Base-by-base conservation (phyloP, 2,329 filamentous ascomycete genomes). In the Ophiosphaerella herpotricha region DNA sequence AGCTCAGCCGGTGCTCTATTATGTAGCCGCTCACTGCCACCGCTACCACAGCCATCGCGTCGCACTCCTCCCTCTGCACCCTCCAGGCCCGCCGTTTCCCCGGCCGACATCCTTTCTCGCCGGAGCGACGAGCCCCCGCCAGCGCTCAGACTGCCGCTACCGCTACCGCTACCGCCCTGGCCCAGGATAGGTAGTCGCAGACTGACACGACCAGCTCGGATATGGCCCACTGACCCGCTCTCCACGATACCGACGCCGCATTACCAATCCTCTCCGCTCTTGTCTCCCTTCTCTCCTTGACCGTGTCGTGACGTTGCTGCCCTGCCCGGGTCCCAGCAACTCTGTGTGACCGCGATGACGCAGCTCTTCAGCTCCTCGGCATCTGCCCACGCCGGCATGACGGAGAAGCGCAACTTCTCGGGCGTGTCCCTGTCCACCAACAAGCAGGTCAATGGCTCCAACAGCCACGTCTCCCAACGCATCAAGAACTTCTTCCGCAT, bases 401-500 rank as follows among this genome's bases (percentile, higher is more conserved):
- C 73, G 36, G 75, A 77, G 65, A 80, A 80, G 72, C 74, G 78
- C 55, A 74, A 75, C 64, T 80, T 80, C 66, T 77, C 75, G 50
- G 77, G 78, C 66, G 63, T 74, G 50, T 68, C 74, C 52, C 61
- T 78, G 52, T 74, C 74, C 42, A 69, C 70, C 45, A 81, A 80
- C 67, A 76, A 76, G 66, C 75, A 75, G 44, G 67, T 77, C 65
- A 78, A 77, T 63, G 73, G 73, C 54, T 76, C 77, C 56, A 79
- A 79, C 67, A 74, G 72, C 58, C 82, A 85, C 64, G 76, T 85
- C 50, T 83, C 82, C 34, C 82, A 85, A 57, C 84, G 82, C 72
- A 83, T 87, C 75, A 86, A 84, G 76, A 86, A 85, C 70, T 87
- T 87, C 73, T 87, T 87, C 74, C 82, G 85, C 67, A 86, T 87